Evolutionary conservation across 2,329 filamentous ascomycete genomes (phyloP).

Genomic region (Aureobasidium sp.): DNA sequence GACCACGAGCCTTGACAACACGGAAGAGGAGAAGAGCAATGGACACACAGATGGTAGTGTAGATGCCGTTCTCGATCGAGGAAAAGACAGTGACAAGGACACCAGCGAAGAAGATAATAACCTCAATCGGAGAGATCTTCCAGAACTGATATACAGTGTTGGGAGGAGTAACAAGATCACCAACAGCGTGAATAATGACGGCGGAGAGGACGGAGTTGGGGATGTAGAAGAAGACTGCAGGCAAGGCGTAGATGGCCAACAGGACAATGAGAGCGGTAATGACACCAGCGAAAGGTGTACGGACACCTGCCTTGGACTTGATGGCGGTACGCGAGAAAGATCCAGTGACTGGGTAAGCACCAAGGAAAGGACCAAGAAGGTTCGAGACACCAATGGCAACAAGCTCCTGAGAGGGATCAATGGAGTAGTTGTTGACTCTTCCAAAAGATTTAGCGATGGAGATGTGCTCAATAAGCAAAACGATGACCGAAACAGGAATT

Average conservation of each 20-base stretch:
- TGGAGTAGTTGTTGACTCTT: conserved; percentile 89
- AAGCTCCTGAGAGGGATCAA: conserved; percentile 91
- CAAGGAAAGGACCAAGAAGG: conserved; percentile 81
- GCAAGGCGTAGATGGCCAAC: conserved; percentile 79
- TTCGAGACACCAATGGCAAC: conserved; percentile 90
- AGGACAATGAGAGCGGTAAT: conserved; percentile 81
- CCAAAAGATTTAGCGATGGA: conserved; percentile 97
- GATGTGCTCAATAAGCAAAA: conserved; percentile 94
- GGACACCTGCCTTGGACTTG: conserved; percentile 91
- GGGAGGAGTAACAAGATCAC: conserved; percentile 82
- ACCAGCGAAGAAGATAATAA: conserved; percentile 85
- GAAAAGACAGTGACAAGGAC: conserved; percentile 84
- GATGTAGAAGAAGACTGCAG: conserved; percentile 89
- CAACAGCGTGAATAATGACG: conserved; percentile 93
- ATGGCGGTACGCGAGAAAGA: conserved; percentile 96
- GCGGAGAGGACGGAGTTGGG: conserved; percentile 70
- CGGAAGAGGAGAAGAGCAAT: conserved; percentile 73
- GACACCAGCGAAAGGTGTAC: conserved; percentile 81
- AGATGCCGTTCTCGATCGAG: conserved; percentile 86
- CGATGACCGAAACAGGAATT: conserved; percentile 78
- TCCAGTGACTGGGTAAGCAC: conserved; percentile 84
- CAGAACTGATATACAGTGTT: conserved; percentile 94
- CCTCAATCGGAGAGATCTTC: conserved; percentile 82
- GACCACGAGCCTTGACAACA: conserved; percentile 70
- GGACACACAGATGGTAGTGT: conserved; percentile 71